phyloP scores from a whole-genome alignment of 2,329 filamentous ascomycete species.

The Sporothrix pseudoabietina region DNA sequence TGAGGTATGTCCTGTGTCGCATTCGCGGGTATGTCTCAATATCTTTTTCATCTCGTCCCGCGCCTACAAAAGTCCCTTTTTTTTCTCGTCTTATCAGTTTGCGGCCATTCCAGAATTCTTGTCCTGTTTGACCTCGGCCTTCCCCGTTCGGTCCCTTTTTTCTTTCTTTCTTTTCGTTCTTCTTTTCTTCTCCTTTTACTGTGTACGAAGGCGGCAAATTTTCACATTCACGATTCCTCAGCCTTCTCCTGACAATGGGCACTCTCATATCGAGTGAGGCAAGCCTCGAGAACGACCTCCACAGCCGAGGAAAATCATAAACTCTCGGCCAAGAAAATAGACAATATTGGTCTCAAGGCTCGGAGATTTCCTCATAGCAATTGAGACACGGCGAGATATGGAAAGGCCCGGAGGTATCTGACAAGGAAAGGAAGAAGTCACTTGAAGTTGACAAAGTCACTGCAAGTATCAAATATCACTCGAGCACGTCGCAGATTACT shows the following conservation, averaged over 20 bases:
- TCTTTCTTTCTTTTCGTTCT: neutral
- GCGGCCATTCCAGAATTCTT: neutral
- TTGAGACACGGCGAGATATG: constrained; percentile 7
- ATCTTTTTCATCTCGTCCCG: constrained; percentile 1
- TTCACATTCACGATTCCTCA: neutral
- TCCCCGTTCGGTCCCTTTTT: neutral
- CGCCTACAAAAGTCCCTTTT: neutral
- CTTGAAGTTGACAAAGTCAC: neutral
- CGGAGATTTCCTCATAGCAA: neutral
- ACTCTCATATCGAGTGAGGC: neutral
- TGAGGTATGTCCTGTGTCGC: neutral
- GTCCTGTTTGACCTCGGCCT: neutral
- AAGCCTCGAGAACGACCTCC: neutral
- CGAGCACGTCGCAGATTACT: neutral
- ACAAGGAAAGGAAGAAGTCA: neutral
- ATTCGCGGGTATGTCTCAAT: neutral
- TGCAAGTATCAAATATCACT: constrained; percentile 1
- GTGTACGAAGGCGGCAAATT: neutral
- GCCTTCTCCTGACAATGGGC: neutral
- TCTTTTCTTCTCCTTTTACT: neutral
- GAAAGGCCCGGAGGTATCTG: neutral
- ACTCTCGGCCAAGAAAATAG: neutral
- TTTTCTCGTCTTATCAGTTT: neutral
- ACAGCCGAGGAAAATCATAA: neutral
- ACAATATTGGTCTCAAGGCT: neutral